These are phyloP conservation scores for Pseudoscleropodium purum DNA, from an alignment of 225 moss, liverwort and hornwort genomes.

Conservation along the genomic window DNA sequence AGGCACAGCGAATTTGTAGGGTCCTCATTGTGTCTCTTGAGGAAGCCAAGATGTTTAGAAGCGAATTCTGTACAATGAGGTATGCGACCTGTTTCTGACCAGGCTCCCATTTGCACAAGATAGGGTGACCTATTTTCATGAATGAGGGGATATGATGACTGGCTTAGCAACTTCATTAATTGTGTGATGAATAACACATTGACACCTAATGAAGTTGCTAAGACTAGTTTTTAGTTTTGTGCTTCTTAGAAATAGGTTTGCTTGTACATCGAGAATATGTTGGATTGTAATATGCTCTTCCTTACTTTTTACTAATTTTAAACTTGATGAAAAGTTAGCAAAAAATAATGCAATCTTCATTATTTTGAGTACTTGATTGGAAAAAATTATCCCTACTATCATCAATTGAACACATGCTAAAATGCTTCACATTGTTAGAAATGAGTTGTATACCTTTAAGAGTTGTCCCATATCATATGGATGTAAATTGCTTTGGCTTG, in stretches of 20 bases:
- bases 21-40: background rate
- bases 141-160: background rate
- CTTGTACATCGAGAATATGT: background rate
- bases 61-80: background rate
- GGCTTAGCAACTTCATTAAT: background rate
- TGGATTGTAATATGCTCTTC: background rate
- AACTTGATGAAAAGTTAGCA: background rate
- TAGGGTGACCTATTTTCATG: background rate
- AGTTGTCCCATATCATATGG: background rate
- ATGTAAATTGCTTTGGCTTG: background rate
- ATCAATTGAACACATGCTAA: no score
- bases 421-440: background rate
- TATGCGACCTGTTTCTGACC: background rate
- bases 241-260: background rate
- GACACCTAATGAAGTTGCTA: background rate
- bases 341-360: background rate
- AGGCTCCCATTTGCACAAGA: background rate
- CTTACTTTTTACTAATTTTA: background rate
- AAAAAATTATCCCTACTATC: background rate
- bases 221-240: background rate
- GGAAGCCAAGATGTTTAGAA: background rate
- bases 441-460: no score
- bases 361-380: background rate
- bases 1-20: background rate
- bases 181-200: background rate